A percentile compares a stretch with the other conserved stretches of the same genome.
phyloP scores from a whole-genome alignment of 2,329 filamentous ascomycete genomes.

The Fusarium newnesense region DNA sequence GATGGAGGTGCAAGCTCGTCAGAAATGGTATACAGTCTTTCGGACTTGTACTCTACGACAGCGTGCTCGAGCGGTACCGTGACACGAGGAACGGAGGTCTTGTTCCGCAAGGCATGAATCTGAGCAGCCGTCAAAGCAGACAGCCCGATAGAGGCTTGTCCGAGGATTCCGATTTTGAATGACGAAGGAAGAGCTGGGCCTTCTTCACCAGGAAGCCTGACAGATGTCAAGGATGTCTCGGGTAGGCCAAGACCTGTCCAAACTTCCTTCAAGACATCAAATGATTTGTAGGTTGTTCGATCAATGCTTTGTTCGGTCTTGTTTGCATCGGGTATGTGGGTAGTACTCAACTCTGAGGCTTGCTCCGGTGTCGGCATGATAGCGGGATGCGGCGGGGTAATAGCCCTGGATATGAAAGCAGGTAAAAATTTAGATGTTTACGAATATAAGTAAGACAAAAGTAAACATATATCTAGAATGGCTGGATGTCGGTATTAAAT shows the following conservation, averaged over 20 bases:
- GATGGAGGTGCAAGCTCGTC: constrained; percentile 46
- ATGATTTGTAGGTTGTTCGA: neutral
- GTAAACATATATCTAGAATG: neutral
- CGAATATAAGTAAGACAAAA: fast-evolving
- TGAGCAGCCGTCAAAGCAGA: constrained; percentile 62
- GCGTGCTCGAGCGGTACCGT: constrained; percentile 59
- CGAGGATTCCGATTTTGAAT: constrained; percentile 63
- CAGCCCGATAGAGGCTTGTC: constrained; percentile 62
- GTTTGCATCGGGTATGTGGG: neutral
- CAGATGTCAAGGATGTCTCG: neutral
- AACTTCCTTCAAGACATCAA: constrained; percentile 20
- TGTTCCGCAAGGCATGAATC: constrained; percentile 51
- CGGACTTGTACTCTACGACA: constrained; percentile 63
- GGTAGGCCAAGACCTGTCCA: constrained; percentile 35
- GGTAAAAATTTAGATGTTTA: fast-evolving
- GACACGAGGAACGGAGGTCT: constrained; percentile 48
- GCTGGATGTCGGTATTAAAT: neutral
- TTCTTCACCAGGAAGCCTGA: constrained; percentile 24
- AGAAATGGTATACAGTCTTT: constrained; percentile 59
- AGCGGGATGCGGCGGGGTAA: neutral
- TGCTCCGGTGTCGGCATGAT: neutral
- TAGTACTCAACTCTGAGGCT: neutral
- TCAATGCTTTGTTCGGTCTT: neutral
- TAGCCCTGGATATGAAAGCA: fast-evolving
- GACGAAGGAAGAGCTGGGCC: constrained; percentile 57